phyloP scores from a whole-genome alignment of 148 eudicot species.

The Tetragonia tetragonoides region DNA sequence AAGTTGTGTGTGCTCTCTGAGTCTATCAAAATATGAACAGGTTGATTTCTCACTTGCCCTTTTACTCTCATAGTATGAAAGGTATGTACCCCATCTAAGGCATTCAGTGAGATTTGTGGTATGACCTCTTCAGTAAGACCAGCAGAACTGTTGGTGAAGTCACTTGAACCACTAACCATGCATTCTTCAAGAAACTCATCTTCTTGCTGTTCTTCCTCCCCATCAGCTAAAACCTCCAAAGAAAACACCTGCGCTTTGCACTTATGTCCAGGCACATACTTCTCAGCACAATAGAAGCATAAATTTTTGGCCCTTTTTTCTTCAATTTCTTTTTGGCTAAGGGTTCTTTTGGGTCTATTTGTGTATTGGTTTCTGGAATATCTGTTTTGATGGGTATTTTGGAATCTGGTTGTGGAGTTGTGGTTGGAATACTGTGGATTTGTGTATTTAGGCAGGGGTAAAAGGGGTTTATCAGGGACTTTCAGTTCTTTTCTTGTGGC shows the following conservation, averaged over 20 bases:
- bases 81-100: no score
- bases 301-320: not conserved
- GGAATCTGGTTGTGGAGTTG: not conserved
- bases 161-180: no score
- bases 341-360: not conserved
- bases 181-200: no score
- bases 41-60: no score
- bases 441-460: not conserved
- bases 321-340: not conserved
- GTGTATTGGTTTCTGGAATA: not conserved
- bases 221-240: not conserved
- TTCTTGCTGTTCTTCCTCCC: no score
- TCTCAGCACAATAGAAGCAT: not conserved
- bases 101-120: no score
- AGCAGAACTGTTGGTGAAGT: no score
- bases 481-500: not conserved
- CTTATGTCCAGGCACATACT: not conserved
- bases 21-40: no score
- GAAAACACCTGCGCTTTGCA: not conserved
- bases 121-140: no score
- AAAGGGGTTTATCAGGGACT: not conserved
- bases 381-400: not conserved
- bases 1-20: no score
- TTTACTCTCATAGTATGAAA: no score
- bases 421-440: no score